Evolutionary conservation across 352 stramenopile species (phyloP), one percentile per base, ranked within the genome.

Genomic region (Phytophthora aleatoria): DNA sequence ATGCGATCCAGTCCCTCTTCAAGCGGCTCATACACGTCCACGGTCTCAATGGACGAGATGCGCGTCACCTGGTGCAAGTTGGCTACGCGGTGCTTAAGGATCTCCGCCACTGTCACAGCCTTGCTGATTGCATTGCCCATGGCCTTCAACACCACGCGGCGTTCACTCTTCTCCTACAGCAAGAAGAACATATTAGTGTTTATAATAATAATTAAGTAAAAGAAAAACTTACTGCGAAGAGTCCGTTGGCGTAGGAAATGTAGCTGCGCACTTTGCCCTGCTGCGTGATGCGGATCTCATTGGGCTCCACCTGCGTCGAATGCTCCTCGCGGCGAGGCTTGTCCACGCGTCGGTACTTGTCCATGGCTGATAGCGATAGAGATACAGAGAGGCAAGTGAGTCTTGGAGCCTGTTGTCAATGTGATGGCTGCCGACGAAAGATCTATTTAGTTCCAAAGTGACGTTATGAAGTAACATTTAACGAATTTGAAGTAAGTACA

Each of bases 61-160:
- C 79, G 83, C 58, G 85, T 93, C 56, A 94, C 62, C 64, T 92
- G 83, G 63, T 95, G 85, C 53, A 95, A 56, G 31, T 82, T 63
- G 11, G 73, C 75, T 13, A 95, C 71, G 43, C 82, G 78, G 57
- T 92, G 84, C 65, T 95, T 95, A 41, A 95, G 67, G 45, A 93
- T 84, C 69, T 95, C 87, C 5, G 85, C 84, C 47, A 95, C 87
- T 3, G 81, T 91, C 67, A 95, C 87, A 12, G 87, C 85, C 64
- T 94, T 94, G 69, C 73, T 87, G 71, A 95, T 95, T 33, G 85
- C 85, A 44, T 91, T 83, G 52, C 85, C 87, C 83, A 93, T 93
- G 35, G 85, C 87, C 62, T 90, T 92, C 26, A 95, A 57, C 62
- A 91, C 79, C 35, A 94, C 73, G 5, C 42, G 61, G 35, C 65